phyloP scores from a whole-genome alignment of 192 early-diverging fungal genomes.

The Rhizoclosmatium globosum region DNA sequence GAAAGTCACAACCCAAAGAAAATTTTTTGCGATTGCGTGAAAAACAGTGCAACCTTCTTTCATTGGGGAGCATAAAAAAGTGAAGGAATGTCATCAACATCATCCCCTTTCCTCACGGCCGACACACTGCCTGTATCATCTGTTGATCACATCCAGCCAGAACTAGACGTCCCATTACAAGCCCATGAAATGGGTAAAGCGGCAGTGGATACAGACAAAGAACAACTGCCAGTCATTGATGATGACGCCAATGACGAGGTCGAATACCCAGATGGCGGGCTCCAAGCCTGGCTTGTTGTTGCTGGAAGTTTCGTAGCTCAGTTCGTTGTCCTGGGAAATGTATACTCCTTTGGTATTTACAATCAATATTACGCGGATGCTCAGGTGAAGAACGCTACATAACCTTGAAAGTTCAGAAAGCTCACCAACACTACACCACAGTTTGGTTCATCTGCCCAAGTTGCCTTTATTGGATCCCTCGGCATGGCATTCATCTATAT shows the following conservation, averaged over 20 bases:
- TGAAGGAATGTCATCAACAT: no score
- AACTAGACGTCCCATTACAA: no score
- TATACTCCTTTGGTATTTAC: constrained; percentile 29
- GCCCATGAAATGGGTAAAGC: no score
- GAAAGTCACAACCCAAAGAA: no score
- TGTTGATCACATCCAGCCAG: no score
- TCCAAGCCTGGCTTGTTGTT: constrained; percentile 57
- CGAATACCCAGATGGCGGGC: constrained; percentile 51
- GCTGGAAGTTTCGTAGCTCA: constrained; percentile 52
- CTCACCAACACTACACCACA: background rate
- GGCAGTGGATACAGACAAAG: no score
- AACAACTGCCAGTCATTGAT: background rate
- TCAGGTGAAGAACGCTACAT: background rate
- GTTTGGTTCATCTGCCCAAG: background rate
- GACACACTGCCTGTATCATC: no score
- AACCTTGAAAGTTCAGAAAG: background rate
- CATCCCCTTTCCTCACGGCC: no score
- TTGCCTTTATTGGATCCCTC: background rate
- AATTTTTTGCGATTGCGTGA: no score
- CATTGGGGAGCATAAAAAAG: no score
- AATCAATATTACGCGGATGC: background rate
- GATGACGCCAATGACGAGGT: background rate
- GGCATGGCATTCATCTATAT: background rate
- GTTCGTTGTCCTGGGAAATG: constrained; percentile 44
- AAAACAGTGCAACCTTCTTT: no score